These are phyloP conservation scores for Russula sp. DNA, from an alignment of 768 basidiomycete genomes.

Conservation along the genomic window DNA sequence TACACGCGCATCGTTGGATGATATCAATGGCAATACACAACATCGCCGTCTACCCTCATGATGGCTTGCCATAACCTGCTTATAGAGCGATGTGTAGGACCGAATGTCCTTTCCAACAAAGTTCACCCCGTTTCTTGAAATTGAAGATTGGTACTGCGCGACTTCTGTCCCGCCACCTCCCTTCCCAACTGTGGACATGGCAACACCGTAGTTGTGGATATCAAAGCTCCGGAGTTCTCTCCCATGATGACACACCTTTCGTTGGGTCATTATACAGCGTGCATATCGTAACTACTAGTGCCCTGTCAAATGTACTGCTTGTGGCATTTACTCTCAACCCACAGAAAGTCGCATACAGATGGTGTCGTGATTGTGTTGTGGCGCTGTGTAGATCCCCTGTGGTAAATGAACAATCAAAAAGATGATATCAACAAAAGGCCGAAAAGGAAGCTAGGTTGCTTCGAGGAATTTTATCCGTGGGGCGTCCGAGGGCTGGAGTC, in stretches of 20 bases:
- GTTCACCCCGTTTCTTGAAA: neutral
- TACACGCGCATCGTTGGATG: neutral
- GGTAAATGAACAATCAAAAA: no score
- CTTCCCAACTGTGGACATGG: neutral
- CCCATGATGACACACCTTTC: neutral
- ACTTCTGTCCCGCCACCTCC: neutral
- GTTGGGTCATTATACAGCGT: neutral
- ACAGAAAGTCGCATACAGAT: neutral
- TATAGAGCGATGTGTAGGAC: neutral
- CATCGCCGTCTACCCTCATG: neutral
- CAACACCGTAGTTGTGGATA: neutral
- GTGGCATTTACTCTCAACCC: neutral
- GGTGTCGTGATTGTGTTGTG: neutral
- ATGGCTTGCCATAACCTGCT: neutral
- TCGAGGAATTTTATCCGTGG: no score
- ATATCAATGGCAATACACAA: neutral
- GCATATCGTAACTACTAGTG: neutral
- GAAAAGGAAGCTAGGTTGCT: no score
- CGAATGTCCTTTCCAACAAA: neutral
- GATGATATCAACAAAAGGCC: neutral
- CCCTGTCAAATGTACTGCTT: neutral
- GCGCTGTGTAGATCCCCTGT: no score
- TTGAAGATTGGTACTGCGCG: neutral
- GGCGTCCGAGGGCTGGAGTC: no score
- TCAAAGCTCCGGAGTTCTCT: neutral